Conservation (phyloP, 2,329 filamentous ascomycete species). For the Arthrinium phaeospermum region DNA sequence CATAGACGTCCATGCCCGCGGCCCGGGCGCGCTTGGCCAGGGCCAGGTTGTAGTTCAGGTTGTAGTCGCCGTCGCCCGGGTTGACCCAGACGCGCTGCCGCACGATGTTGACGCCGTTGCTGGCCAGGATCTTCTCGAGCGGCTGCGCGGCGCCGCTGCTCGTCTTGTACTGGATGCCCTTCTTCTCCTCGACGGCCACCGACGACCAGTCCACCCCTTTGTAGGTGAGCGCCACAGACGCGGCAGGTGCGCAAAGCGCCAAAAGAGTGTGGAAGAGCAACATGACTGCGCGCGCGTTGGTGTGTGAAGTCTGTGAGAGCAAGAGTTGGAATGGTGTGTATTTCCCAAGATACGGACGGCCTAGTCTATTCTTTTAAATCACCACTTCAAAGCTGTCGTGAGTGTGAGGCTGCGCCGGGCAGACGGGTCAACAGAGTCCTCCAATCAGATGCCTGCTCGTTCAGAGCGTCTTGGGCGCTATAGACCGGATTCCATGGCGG, state of each 20-base stretch:
- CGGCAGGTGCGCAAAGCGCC: not conserved
- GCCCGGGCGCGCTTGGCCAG: conserved; percentile 70
- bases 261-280: conserved; percentile 8
- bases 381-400: not conserved
- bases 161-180: conserved; percentile 66
- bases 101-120: conserved; percentile 70
- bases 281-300: not conserved
- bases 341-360: not conserved
- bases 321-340: not conserved
- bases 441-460: not conserved
- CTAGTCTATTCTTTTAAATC: not conserved
- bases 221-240: conserved; percentile 58
- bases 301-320: not conserved
- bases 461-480: not conserved
- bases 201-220: conserved; percentile 76
- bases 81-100: conserved; percentile 77
- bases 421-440: not conserved
- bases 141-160: conserved; percentile 56
- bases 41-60: conserved; percentile 72
- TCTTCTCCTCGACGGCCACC: conserved; percentile 64
- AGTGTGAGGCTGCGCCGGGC: not conserved
- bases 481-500: not conserved
- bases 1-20: conserved; percentile 63
- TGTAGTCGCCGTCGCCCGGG: conserved; percentile 67
- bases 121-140: conserved; percentile 67